Percentiles rank a stretch among this genome's conserved stretches.
Conservation (phyloP, 345 rosid species). For the Salix udensis region DNA sequence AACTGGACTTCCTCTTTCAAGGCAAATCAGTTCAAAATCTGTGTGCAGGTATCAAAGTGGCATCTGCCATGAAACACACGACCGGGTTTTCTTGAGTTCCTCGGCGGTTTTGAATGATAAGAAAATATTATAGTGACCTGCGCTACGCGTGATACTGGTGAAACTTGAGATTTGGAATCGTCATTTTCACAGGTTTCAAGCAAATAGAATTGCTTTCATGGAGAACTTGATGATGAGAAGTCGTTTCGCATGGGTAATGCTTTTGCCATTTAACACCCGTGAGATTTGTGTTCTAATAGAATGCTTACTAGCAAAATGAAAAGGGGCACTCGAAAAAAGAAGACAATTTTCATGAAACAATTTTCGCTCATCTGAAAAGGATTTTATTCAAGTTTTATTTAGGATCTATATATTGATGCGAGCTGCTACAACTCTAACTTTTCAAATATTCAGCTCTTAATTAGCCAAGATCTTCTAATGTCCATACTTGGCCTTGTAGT, state of each 20-base stretch:
- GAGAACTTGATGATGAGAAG: not conserved
- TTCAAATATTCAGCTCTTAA: not conserved
- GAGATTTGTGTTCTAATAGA: not conserved
- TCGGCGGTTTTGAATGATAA: no score
- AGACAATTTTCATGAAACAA: not conserved
- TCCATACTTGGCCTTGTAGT: slow-evolving; percentile 61
- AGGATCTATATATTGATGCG: not conserved
- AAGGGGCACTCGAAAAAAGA: not conserved
- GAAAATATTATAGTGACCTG: not conserved
- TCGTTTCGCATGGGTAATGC: not conserved
- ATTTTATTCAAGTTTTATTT: not conserved
- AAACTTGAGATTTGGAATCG: not conserved
- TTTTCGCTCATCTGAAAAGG: not conserved
- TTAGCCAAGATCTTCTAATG: slow-evolving; percentile 6
- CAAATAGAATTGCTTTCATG: not conserved
- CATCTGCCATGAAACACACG: no score
- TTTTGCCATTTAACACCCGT: not conserved
- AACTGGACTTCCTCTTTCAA: no score
- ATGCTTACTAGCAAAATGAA: not conserved
- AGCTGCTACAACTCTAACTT: not conserved
- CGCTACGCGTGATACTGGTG: not conserved
- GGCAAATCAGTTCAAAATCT: no score
- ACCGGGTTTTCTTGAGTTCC: no score
- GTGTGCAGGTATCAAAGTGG: no score
- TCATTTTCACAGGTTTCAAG: not conserved